phyloP scores from a whole-genome alignment of 2,329 filamentous ascomycete genomes.

The Coccinonectria pachysandricola region DNA sequence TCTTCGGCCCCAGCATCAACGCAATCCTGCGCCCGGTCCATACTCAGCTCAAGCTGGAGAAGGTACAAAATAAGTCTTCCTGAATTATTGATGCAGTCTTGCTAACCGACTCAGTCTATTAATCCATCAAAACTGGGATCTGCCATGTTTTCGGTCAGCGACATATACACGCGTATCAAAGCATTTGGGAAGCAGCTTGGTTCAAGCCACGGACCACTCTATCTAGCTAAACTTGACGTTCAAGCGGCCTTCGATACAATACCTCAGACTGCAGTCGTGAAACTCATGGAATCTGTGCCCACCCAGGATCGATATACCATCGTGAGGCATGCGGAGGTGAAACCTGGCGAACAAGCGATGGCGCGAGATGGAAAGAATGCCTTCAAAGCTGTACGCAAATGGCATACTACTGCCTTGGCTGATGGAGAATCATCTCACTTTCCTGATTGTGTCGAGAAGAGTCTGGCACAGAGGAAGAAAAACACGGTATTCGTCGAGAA shows the following conservation, averaged over 20 bases:
- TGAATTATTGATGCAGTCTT: background rate
- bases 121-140: constrained; percentile 59
- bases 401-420: constrained; percentile 41
- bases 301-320: constrained; percentile 56
- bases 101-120: constrained; percentile 23
- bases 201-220: constrained; percentile 40
- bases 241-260: constrained; percentile 92
- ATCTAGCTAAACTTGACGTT: constrained; percentile 89
- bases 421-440: constrained; percentile 33
- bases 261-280: constrained; percentile 64
- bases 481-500: constrained; percentile 72
- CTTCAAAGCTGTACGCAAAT: constrained; percentile 35
- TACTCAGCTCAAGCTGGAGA: constrained; percentile 69
- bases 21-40: constrained; percentile 59
- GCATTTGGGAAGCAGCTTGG: constrained; percentile 50
- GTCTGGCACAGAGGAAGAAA: constrained; percentile 35
- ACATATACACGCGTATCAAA: constrained; percentile 66
- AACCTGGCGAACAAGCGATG: constrained; percentile 29
- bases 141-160: constrained; percentile 69
- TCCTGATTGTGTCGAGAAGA: constrained; percentile 31
- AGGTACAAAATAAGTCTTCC: constrained; percentile 31
- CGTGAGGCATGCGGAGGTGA: constrained; percentile 64
- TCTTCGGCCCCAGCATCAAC: constrained; percentile 34
- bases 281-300: constrained; percentile 50
- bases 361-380: constrained; percentile 11